Percentiles rank a stretch among this genome's conserved stretches.
Conservation (phyloP, 345 rosid species). For the Eucalyptus pumila region DNA sequence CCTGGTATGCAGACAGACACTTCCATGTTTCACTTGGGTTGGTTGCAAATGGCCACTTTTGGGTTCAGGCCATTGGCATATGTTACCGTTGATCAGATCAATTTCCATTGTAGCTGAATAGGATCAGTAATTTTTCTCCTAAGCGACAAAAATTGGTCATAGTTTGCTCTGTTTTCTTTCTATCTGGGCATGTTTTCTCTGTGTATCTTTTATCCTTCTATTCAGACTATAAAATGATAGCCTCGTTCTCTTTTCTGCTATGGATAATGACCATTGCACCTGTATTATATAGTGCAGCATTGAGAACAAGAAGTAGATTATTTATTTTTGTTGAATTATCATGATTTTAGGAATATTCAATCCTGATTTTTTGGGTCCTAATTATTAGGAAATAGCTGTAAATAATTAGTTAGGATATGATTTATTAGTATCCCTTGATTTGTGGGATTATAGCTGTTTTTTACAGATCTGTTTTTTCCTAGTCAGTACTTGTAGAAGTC, state of each 20-base stretch:
- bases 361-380: too few species aligned
- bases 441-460: too few species aligned
- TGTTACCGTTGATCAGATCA: background rate
- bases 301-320: background rate
- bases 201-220: background rate
- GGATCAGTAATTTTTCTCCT: background rate
- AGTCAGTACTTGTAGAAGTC: too few species aligned
- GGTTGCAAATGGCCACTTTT: background rate
- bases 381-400: too few species aligned
- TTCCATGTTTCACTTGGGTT: background rate
- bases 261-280: background rate
- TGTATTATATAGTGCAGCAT: background rate
- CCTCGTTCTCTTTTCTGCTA: background rate
- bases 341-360: too few species aligned
- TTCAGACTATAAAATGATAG: background rate
- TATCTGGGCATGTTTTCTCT: background rate
- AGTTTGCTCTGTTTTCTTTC: background rate
- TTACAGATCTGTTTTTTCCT: too few species aligned
- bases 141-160: background rate
- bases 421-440: too few species aligned
- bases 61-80: background rate
- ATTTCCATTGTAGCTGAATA: background rate
- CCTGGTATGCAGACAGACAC: background rate
- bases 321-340: too few species aligned
- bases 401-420: too few species aligned